phyloP scores from a whole-genome alignment of 2,329 filamentous ascomycete species.

The Pseudogymnoascus sp. region DNA sequence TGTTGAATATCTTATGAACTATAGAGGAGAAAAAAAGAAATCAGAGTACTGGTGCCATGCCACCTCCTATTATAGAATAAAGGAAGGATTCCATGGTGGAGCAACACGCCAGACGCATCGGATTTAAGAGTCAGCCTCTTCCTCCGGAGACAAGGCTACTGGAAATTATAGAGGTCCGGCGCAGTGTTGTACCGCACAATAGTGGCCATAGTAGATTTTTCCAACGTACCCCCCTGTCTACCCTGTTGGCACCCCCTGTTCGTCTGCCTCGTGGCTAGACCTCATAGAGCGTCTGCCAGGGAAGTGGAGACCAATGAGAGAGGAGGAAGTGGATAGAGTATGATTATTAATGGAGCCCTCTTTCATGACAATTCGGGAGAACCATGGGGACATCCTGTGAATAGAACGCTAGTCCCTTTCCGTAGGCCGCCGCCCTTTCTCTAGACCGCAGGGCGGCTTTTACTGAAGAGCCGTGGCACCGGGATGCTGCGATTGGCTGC shows the following conservation, averaged over 20 bases:
- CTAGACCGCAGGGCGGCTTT: neutral
- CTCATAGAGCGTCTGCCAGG: neutral
- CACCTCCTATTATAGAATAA: slow-evolving; percentile 1
- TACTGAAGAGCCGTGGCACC: neutral
- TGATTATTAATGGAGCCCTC: neutral
- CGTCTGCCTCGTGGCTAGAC: neutral
- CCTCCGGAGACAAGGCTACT: neutral
- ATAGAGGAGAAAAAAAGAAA: neutral
- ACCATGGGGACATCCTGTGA: neutral
- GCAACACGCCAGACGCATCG: neutral
- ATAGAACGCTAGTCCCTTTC: neutral
- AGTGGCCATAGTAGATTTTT: neutral
- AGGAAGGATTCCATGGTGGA: neutral
- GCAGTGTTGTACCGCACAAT: no score
- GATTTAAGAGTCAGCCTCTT: slow-evolving; percentile 4
- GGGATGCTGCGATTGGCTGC: neutral
- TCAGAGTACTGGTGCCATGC: neutral
- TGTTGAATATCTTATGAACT: neutral
- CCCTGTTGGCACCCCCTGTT: neutral
- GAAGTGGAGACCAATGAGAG: neutral
- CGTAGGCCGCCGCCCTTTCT: no score
- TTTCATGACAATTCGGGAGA: neutral
- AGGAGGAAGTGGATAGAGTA: neutral
- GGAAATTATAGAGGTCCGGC: neutral
- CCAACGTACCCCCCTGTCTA: neutral